Evolutionary conservation across 1,284 basidiomycete species (phyloP), one percentile per base, ranked within the genome.

Genomic region (Ceratorhiza oryzae-sativae): DNA sequence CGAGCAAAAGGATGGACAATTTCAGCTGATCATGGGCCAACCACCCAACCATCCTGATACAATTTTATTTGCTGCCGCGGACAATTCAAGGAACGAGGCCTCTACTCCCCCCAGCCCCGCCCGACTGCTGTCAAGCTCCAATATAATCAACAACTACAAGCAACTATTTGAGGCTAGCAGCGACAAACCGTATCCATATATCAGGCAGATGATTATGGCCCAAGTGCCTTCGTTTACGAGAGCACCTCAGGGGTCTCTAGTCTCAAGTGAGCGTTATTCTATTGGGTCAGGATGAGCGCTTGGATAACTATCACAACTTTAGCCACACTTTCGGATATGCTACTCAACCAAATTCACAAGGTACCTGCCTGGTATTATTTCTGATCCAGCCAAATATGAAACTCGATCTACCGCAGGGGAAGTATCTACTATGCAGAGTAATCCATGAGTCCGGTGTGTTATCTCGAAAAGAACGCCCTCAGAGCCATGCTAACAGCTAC

Each of bases 301-400:
- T 27, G 36, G 42, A 5, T 45, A 18, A 41, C 36, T 13, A 39
- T 13, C n/a, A n/a, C n/a, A n/a, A n/a, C 3, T 30, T 25, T 30
- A 61, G 59, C n/a, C 27, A 18, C 59, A 45, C n/a, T 61, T 8
- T 61, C 59, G 10, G 42, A 46, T 18, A 41, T 61, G 39, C 9
- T 25, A 23, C 36, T 61, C 36, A 15, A 45, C 13, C 36, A 45
- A 12, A 36, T 61, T 25, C 59, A 61, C 25, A 39, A 61, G 59
- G 59, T 39, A 13, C 25, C 13, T 9, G 10, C n/a, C 32, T 15
- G 13, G 10, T 12, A 1, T 58, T 58, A 58, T 25, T 36, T 10
- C 32, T 39, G 20, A 4, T 25, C 32, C 15, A n/a, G n/a, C 27
- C 6, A 18, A 32, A 53, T 3, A 13, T 8, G n/a, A n/a, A n/a